Base-by-base conservation (phyloP, 1,284 basidiomycete genomes). In the Microbotryomycetes sp. region DNA sequence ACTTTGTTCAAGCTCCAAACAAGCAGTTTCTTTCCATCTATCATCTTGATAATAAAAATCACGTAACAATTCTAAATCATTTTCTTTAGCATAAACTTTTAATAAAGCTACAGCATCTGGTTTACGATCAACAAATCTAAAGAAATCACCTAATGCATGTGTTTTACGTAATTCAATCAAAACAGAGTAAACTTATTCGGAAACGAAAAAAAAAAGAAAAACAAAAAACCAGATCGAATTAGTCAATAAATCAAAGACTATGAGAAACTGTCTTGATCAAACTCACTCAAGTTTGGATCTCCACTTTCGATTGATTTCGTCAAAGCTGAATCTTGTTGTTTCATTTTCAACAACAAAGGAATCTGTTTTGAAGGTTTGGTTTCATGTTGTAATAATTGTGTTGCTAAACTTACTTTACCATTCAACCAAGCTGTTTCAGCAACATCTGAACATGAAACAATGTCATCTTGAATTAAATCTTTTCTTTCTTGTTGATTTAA, bases 41-140 rank as follows among this genome's bases (percentile, higher is more conserved):
- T 99, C 96, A 73, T 99, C 96, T 55, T 94, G 94, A 74, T 94
- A 99, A 77, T 94, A 98, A 76, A 96, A 97, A 75, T 99, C 92
- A 19, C 89, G 82, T 15, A 97, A 79, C 82, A 98, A 86, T 66
- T 92, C 91, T 51, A 86, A 80, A 74, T 97, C 91, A 29, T 90
- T 88, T 73, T 92, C 88, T 45, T 87, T 80, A 1, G 90, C 92
- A 74, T 93, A 96, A 0, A 92, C 88, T 73, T 92, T 86, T 36
- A 94, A 80, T 9, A 94, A 77, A 76, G 85, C 74, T 79, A 87
- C 76, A 0, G 92, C 92, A 25, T 82, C 82, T 3, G 92, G 82
- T 36, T 80, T 79, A 63, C 91, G 89, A 76, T 98, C 93, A 49
- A 98, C 85, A 25, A 97, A 81, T 16, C 87, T 85, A 82, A 99